Percentiles rank a stretch among this genome's conserved stretches.
These are phyloP conservation scores for Taphrina confusa DNA, from an alignment of 1,139 yeast species.

Conservation along the genomic window DNA sequence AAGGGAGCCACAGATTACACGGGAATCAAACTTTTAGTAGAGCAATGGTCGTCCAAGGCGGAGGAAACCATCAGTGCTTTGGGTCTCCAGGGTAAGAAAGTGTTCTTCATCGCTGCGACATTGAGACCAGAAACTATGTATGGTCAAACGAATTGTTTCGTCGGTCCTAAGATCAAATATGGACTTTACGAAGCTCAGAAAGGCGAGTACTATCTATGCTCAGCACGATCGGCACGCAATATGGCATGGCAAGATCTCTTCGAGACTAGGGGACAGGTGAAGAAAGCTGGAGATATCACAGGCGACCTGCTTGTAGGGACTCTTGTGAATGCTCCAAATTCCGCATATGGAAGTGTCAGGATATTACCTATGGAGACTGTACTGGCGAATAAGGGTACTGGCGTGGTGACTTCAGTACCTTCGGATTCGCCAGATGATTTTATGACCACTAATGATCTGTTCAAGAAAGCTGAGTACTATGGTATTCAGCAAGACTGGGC, in stretches of 20 bases:
- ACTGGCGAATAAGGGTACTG: slow-evolving; percentile 93
- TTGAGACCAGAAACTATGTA: slow-evolving; percentile 99
- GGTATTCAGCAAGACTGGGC: slow-evolving; percentile 88
- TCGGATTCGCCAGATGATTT: slow-evolving; percentile 97
- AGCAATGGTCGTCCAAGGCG: slow-evolving; percentile 62
- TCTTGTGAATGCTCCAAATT: slow-evolving; percentile 79
- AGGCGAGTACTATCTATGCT: slow-evolving; percentile 73
- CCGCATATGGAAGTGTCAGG: slow-evolving; percentile 68
- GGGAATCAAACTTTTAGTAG: slow-evolving; percentile 79
- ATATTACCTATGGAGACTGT: slow-evolving; percentile 98
- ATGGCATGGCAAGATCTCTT: slow-evolving; percentile 94
- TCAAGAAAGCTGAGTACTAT: slow-evolving; percentile 89
- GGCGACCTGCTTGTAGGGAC: slow-evolving; percentile 85
- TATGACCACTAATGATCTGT: slow-evolving; percentile 78
- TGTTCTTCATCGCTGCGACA: slow-evolving; percentile 91
- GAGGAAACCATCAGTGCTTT: slow-evolving; percentile 53
- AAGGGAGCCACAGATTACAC: slow-evolving; percentile 95
- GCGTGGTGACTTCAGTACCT: slow-evolving; percentile 98
- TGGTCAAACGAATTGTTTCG: slow-evolving; percentile 98
- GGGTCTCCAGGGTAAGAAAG: slow-evolving; percentile 55
- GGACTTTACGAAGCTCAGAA: slow-evolving; percentile 84
- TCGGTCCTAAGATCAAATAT: slow-evolving; percentile 88
- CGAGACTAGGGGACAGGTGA: slow-evolving; percentile 79
- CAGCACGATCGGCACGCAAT: slow-evolving; percentile 96
- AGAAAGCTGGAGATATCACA: slow-evolving; percentile 58